Evolutionary conservation across 1,284 basidiomycete genomes (phyloP).

Genomic region (Singerocomus inundabilis): DNA sequence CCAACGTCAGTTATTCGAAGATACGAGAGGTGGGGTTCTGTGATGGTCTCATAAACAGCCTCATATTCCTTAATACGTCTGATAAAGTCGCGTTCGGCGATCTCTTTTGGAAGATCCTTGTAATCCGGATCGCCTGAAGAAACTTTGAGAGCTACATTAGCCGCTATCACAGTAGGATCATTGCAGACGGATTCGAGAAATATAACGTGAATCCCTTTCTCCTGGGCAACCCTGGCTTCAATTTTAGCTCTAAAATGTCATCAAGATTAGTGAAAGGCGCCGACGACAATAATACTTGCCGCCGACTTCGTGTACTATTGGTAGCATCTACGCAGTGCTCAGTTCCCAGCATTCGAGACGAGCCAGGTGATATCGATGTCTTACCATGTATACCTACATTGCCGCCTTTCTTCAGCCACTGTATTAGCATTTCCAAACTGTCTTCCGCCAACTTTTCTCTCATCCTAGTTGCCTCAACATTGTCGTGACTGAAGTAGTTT

Average conservation of each 20-base stretch:
- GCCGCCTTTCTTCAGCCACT: constrained; percentile 92
- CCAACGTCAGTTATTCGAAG: constrained; percentile 89
- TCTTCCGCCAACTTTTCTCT: constrained; percentile 89
- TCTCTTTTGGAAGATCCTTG: constrained; percentile 81
- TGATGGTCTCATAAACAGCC: constrained; percentile 93
- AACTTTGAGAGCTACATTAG: constrained; percentile 96
- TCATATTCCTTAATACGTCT: constrained; percentile 93
- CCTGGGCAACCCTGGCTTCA: constrained; percentile 78
- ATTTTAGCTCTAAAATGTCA: constrained; percentile 65
- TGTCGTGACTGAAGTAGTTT: constrained; percentile 88
- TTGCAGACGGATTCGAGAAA: constrained; percentile 96
- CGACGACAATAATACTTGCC: constrained; percentile 41
- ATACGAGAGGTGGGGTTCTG: constrained; percentile 83
- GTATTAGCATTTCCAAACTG: constrained; percentile 92
- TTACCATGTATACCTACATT: constrained; percentile 97
- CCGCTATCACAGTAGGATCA: constrained; percentile 90
- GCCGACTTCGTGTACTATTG: constrained; percentile 80
- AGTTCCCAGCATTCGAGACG: constrained; percentile 14
- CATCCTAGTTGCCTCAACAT: constrained; percentile 72
- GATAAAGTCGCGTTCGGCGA: constrained; percentile 88
- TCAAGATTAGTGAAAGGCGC: constrained; percentile 4
- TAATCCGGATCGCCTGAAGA: constrained; percentile 98
- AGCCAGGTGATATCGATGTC: constrained; percentile 19
- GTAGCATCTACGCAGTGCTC: constrained; percentile 71
- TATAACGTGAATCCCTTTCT: constrained; percentile 87